Evolutionary conservation across 1,284 basidiomycete species (phyloP), one percentile per base, ranked within the genome.

Genomic region (Meira nashicola): DNA sequence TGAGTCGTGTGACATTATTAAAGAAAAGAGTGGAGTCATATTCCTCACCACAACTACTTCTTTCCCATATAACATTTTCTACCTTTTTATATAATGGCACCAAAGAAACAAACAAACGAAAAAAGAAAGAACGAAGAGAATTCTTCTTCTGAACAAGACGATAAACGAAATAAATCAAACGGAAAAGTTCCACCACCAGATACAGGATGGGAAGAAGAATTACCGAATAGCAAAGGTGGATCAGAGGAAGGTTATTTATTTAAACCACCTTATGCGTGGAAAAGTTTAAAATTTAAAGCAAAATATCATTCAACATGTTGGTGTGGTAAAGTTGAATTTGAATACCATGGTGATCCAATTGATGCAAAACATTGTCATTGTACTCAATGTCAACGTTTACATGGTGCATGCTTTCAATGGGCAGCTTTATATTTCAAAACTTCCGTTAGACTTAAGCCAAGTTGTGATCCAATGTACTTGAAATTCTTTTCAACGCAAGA

Each of bases 371-470:
- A 66, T 57, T 43, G 40, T 43, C 40, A 43, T 43, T 43, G 40
- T 43, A 15, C 15, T 5, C 14, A 19, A 15, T 43, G 40, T 43
- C 40, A 43, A 19, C 14, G 12, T 14, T 23, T 48, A 5, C 46
- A 48, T 23, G 46, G 46, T 5, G 46, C 46, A 3, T 23, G 17
- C 17, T 48, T 48, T 48, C 66, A 68, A 40, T 68, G 66, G 66
- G 66, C 66, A 1, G 62, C 58, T 10, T 62, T 66, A 4, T 68
- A 64, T 55, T 61, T 66, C 60, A 68, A 68, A 54, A 68, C 66
- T 0, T 68, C 62, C 15, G 66, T 68, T 0, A 55, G 66, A 2
- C 53, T 68, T 4, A 65, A 64, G 19, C 50, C 58, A 37, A 60
- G 60, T 25, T 64, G 62, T 57, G 64, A 68, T 46, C 64, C 62